Evolutionary conservation across 768 basidiomycete genomes (phyloP), one percentile per base, ranked within the genome.

Genomic region (Podaxis sp.): DNA sequence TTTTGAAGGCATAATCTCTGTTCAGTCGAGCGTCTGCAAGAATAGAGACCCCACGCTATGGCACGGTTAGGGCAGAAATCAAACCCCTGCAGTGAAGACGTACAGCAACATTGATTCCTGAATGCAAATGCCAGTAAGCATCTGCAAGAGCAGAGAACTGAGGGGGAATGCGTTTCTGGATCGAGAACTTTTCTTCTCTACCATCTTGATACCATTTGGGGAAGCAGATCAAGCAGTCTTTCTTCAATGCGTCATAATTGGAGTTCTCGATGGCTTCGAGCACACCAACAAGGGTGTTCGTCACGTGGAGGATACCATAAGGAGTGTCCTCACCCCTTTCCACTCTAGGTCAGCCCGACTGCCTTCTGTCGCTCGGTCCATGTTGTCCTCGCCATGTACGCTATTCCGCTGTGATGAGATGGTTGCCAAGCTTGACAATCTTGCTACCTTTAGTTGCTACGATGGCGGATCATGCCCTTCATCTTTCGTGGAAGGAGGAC

Each of bases 71-170:
- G 53, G 4, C 51, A n/a, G 57, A 11, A n/a, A 24, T 12, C 66
- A 28, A 8, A 17, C 5, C 26, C 30, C 52, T 38, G 44, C n/a
- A 37, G 57, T 53, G 49, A 44, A 54, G 13, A 83, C 88, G 65
- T 72, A 93, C 91, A 52, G 82, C 72, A 56, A 89, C 71, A 48
- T 86, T 77, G n/a, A 81, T 77, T 10, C 89, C 90, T 1, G 84
- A 81, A 74, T 94, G 93, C 63, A 95, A 76, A 71, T 85, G 76
- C 88, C 90, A 95, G 76, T 94, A 95, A 69, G 92, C 92, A 75
- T 91, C 88, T n/a, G 90, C 84, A 53, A 93, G 80, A 4, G 81
- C 76, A 7, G 82, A 78, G 68, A 93, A 93, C 67, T 93, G 92
- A 2, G 90, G 88, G 90, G 86, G 64, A n/a, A 95, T 87, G 67